Conservation (phyloP, 805 yeast genomes). For the Candida chilensis region DNA sequence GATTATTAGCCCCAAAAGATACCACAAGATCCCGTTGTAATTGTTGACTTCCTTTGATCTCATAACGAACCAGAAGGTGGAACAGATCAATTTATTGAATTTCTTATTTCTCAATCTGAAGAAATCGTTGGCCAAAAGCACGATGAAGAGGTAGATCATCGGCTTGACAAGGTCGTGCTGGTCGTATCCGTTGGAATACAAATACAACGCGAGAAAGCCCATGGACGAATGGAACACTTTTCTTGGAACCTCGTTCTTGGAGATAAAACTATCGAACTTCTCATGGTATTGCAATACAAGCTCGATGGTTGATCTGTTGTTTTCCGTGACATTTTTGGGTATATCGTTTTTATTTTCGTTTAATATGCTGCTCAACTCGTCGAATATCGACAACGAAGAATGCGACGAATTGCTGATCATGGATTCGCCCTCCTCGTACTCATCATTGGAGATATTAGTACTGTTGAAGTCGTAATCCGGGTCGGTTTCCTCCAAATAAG, state of each 20-base stretch:
- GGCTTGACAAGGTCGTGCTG: constrained; percentile 51
- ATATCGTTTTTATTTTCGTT: not conserved
- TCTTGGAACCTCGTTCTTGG: constrained; percentile 84
- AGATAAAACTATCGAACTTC: constrained; percentile 42
- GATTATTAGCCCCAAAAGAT: constrained; percentile 66
- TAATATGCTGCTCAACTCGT: not conserved
- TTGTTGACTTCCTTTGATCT: constrained; percentile 67
- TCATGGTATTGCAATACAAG: constrained; percentile 13
- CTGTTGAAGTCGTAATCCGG: too few relatives aligned
- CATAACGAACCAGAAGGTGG: constrained; percentile 70
- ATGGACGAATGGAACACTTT: constrained; percentile 84
- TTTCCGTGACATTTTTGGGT: not conserved
- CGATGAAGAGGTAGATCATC: constrained; percentile 42
- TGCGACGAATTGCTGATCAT: too few relatives aligned
- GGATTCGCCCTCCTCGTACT: too few relatives aligned
- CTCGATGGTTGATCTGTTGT: not conserved
- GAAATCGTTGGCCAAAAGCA: constrained; percentile 55
- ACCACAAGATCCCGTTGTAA: constrained; percentile 86
- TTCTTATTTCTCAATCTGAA: constrained; percentile 51
- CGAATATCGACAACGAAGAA: not conserved
- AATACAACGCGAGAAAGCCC: constrained; percentile 70
- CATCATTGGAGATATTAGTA: too few relatives aligned
- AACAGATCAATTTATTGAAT: constrained; percentile 63
- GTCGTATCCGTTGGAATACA: constrained; percentile 57
- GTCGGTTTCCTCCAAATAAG: too few relatives aligned